Base-by-base conservation (phyloP, 768 basidiomycete genomes). In the Lepiota brunneoincarnata region DNA sequence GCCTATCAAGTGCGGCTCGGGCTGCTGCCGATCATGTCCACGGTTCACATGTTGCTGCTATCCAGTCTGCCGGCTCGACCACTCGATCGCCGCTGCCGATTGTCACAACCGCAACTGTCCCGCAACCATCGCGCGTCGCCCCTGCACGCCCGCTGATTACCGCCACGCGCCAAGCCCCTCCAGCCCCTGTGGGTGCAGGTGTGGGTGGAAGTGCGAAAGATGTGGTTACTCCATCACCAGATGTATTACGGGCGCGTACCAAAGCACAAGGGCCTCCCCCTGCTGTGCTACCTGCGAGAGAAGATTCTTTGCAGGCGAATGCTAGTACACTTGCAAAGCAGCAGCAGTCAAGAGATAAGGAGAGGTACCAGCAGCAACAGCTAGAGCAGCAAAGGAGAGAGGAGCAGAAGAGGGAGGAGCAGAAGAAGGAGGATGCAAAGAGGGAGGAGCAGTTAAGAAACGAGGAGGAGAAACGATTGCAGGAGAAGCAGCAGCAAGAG, bases 11-110 rank as follows among this genome's bases (percentile, higher is more conserved):
- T 39, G 78, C 81, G 21, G 79, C 83, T 2, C 80, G 82, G 15
- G 76, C 81, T 26, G 82, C 84, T 2, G 84, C 83, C 0, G 84
- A 86, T 61, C 70, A 81, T 12, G 83, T 89, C 35, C 84, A 80
- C 54, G 84, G 81, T 52, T 73, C 70, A 47, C 73, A 72, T 58
- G 67, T 69, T 24, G 70, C 73, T 12, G 68, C 73, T 17, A 68
- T 69, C 37, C 69, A 66, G 20, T 67, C 65, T 68, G 11, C 71
- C 65, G 54, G 62, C 63, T 24, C 63, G n/a, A 6, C 50, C 63
- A n/a, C 61, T 66, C 36, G 64, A 46, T 17, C 39, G 12, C 54
- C 62, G 15, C 55, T 60, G 24, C 63, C 72, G 77, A 14, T 59
- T 10, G 2, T 38, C 6, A 3, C 38, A 42, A 5, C n/a, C 2